Percentiles rank a stretch among this genome's conserved stretches.
These are phyloP conservation scores for Fusarium nurragi DNA, from an alignment of 2,329 filamentous ascomycete species.

Conservation along the genomic window DNA sequence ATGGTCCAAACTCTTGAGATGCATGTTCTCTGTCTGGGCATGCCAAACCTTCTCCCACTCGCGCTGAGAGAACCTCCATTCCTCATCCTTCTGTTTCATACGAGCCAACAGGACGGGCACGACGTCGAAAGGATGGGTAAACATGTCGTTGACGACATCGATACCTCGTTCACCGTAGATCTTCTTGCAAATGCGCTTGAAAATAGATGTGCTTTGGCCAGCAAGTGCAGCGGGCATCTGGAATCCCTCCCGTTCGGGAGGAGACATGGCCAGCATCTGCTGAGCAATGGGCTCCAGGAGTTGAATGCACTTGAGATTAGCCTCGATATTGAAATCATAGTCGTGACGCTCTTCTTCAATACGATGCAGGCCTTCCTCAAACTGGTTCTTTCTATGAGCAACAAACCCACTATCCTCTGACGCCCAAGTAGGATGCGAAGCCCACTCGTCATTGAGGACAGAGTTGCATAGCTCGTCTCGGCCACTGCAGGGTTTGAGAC, in stretches of 20 bases:
- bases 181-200: conserved; percentile 97
- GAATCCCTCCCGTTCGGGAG: conserved; percentile 77
- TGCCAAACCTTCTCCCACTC: conserved; percentile 99
- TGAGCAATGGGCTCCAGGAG: conserved; percentile 94
- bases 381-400: conserved; percentile 95
- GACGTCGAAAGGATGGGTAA: conserved; percentile 83
- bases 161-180: conserved; percentile 91
- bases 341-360: conserved; percentile 99
- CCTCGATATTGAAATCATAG: conserved; percentile 98
- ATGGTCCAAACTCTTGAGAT: conserved; percentile 95
- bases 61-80: conserved; percentile 95
- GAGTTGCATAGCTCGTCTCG: conserved; percentile 93
- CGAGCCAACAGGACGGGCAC: conserved; percentile 88
- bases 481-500: conserved; percentile 90
- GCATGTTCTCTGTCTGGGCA: conserved; percentile 91
- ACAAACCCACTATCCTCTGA: conserved; percentile 98
- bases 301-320: conserved; percentile 93
- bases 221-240: conserved; percentile 84
- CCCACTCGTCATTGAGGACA: conserved; percentile 97
- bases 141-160: conserved; percentile 88
- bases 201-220: conserved; percentile 94
- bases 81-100: conserved; percentile 94
- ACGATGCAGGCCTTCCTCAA: conserved; percentile 91
- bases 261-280: conserved; percentile 82
- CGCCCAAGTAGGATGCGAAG: conserved; percentile 97